Percentiles rank a stretch among this genome's conserved stretches.
Conservation (phyloP, 2,329 filamentous ascomycete species). For the Cladophialophora immunda region DNA sequence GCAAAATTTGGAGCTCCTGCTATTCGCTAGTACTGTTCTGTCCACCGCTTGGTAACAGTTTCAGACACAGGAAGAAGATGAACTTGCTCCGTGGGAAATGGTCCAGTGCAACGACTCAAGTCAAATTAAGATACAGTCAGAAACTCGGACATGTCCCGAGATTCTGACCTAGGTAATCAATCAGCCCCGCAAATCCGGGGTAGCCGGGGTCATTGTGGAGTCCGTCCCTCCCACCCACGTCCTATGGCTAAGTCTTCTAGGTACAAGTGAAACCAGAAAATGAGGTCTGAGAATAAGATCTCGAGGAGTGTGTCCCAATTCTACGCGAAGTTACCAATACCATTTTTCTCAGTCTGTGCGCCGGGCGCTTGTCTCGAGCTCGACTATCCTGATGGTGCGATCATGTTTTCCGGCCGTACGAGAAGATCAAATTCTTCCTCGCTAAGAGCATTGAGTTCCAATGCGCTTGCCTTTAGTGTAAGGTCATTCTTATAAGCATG, state of each 20-base stretch:
- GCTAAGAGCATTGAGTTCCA: conserved; percentile 89
- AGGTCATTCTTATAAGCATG: conserved; percentile 98
- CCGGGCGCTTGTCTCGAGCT: not conserved
- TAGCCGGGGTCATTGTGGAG: not conserved
- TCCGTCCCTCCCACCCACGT: not conserved
- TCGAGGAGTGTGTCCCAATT: too few relatives aligned
- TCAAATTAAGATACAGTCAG: not conserved
- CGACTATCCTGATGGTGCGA: conserved; percentile 66
- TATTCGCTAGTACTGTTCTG: not conserved
- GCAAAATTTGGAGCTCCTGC: not conserved
- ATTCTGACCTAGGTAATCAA: not conserved
- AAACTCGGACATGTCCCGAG: conserved; percentile 1
- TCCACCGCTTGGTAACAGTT: not conserved
- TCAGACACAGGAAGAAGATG: not conserved
- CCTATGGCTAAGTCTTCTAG: too few relatives aligned
- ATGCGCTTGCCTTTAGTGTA: conserved; percentile 90
- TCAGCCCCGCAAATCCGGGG: not conserved
- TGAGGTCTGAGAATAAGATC: too few relatives aligned
- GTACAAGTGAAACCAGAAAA: too few relatives aligned
- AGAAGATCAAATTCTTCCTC: conserved; percentile 89
- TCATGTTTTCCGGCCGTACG: conserved; percentile 93
- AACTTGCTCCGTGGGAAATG: not conserved
- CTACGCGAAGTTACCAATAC: too few relatives aligned
- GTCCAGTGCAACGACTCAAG: not conserved
- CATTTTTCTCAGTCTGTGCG: not conserved